Evolutionary conservation across 176 grass and related monocot species (phyloP), one percentile per base, ranked within the genome.

Genomic region (Saccharum officinarum): DNA sequence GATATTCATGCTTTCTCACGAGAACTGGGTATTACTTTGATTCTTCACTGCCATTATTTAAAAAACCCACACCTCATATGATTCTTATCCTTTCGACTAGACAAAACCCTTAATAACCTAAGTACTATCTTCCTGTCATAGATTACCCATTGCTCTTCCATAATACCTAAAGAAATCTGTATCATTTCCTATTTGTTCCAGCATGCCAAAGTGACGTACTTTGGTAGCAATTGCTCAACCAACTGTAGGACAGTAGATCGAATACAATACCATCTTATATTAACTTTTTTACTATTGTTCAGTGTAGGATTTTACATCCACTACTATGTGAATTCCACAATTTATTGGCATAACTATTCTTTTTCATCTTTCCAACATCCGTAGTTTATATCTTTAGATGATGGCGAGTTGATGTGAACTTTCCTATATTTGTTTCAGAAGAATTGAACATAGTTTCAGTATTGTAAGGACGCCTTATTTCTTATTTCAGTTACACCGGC

Each of bases 401-500:
- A 36, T 62, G 12, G 64, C 3, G 1, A 3, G 8, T 71, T 10
- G 22, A 34, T 6, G 8, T 40, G 10, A 1, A 39, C 23, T 2
- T 38, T 37, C 17, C 8, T 23, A 7, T 70, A 37, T 30, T 28
- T 61, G 57, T 73, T 67, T 67, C 7, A 8, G 38, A 41, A 79
- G 20, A 12, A 79, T 80, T 49, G 9, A 64, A 6, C 41, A 72
- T 28, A 66, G 1, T 60, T 14, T 67, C 66, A 65, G 37, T 77
- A 17, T 61, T 80, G 67, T 87, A 62, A 89, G 42, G 15, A 20
- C 22, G 41, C 47, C n/a, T 71, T 28, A 37, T 70, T 84, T 82
- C n/a, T 76, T n/a, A 44, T 89, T 89, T 78, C 85, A 99, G 97
- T 52, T 99, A 99, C 65, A 99, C 97, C 2, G 97, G 97, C 4